Base-by-base conservation (phyloP, 164 flowering plant genomes). In the Sedum album region DNA sequence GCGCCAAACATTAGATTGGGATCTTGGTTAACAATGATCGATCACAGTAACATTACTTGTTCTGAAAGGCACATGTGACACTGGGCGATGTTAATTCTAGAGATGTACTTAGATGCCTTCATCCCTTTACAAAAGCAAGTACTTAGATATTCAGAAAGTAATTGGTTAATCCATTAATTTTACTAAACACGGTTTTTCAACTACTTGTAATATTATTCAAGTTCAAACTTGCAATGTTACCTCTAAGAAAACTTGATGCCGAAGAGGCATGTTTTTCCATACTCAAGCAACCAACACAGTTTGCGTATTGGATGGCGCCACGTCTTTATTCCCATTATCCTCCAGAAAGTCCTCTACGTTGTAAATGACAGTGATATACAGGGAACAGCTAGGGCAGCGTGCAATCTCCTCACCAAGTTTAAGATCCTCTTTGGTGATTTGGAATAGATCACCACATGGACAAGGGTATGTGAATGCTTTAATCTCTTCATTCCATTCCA, bases 321-420 rank as follows among this genome's bases (percentile, higher is more conserved):
- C 48, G 1, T 65, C 66, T 3, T 79, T 78, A 20, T 79, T 80
- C 72, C 77, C 68, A 25, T 73, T 36, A 20, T 73, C 73, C 1
- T 71, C 85, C n/a, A 69, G 66, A 68, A 93, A 93, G 44, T 93
- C 98, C 69, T 93, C 96, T 48, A 81, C 70, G 71, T 90, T 89
- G 79, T 90, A 93, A 31, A 90, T 75, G 72, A 93, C 97, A 31
- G 93, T 93, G 75, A 93, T 86, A 78, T 81, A 91, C 17, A 93
- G 96, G 18, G 98, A 89, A 69, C 98, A 93, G 76, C 98, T 89
- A 46, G 98, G 98, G 82, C 98, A 93, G 0, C 89, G 83, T 26
- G 98, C 98, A 73, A 93, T 91, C 73, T 89, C 96, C 71, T 93
- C 98, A 31, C 98, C 98, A 51, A 86, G 67, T 44, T 74, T 76